A percentile compares a stretch with the other conserved stretches of the same genome.
Conservation (phyloP, 257 asterid species). For the Solanum bulbocastanum region DNA sequence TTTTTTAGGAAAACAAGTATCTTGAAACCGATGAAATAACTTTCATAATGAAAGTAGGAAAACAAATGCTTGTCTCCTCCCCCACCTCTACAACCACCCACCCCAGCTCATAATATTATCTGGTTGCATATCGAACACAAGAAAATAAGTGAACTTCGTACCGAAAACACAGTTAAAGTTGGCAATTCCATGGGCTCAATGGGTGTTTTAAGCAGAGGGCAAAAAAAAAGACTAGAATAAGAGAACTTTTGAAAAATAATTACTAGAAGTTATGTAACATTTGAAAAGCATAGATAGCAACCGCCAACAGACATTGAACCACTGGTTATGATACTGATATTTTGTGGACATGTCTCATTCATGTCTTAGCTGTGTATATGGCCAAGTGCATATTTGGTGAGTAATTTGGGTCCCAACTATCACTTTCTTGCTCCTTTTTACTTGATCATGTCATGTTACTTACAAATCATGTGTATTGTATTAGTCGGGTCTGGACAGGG, state of each 20-base stretch:
- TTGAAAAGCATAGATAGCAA: not conserved
- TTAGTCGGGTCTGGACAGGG: not conserved
- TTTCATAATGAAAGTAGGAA: not conserved
- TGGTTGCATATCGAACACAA: not conserved
- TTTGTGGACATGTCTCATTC: not conserved
- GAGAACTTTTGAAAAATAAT: not conserved
- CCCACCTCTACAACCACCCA: not conserved
- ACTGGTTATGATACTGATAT: not conserved
- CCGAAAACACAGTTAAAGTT: no score
- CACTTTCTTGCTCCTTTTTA: constrained; percentile 16
- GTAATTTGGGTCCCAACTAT: constrained; percentile 27
- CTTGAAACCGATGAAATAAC: not conserved
- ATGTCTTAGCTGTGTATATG: not conserved
- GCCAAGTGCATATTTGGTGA: constrained; percentile 17
- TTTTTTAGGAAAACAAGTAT: not conserved
- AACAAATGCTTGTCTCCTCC: not conserved
- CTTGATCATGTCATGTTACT: constrained; percentile 14
- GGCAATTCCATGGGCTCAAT: not conserved
- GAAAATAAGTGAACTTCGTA: not conserved
- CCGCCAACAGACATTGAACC: not conserved
- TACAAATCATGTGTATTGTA: not conserved
- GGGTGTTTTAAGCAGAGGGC: not conserved
- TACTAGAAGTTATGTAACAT: not conserved
- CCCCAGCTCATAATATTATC: not conserved
- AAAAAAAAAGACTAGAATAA: not conserved